Evolutionary conservation across 2,329 filamentous ascomycete species (phyloP), one percentile per base, ranked within the genome.

Genomic region (Ceratocystis ficicola): DNA sequence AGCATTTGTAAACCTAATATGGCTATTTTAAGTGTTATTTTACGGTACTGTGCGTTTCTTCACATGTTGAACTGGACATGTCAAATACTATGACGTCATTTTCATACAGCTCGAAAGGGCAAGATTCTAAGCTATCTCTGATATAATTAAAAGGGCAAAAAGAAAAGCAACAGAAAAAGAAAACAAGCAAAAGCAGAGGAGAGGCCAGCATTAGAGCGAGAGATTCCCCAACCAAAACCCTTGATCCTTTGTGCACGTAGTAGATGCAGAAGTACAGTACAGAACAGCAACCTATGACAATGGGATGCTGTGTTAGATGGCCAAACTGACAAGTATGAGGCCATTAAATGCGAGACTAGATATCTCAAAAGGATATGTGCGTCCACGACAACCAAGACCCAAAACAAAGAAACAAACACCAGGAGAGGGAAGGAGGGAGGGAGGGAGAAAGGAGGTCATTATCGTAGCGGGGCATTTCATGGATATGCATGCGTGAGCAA

Each of bases 311-410:
- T n/a, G 55, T n/a, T n/a, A 5, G 30, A 30, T 59, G n/a, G 20
- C 55, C 32, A n/a, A n/a, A 59, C 55, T 59, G 32, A 59, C 28
- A 59, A 59, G 55, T 15, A 25, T 41, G 55, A 10, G 22, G 20
- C 20, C 17, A 52, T 52, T 41, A 52, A 8, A 30, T 59, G 55
- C 28, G 8, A 10, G 36, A 30, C 55, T 15, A 59, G 55, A 59
- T 59, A 59, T 59, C 55, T n/a, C 55, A 30, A 59, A 17, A 59
- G 28, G 55, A 59, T 59, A 59, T 59, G 20, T 59, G 32, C 22
- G 48, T 25, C n/a, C 55, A 59, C n/a, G 55, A 59, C 6, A 15
- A 30, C 25, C 17, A 30, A 59, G 32, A 36, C 8, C 15, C 22
- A 15, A 36, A 30, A 59, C n/a, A 32, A 4, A 15, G 36, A 32